These are phyloP conservation scores for Mycena belliarum DNA, from an alignment of 768 basidiomycete species.

Conservation along the genomic window DNA sequence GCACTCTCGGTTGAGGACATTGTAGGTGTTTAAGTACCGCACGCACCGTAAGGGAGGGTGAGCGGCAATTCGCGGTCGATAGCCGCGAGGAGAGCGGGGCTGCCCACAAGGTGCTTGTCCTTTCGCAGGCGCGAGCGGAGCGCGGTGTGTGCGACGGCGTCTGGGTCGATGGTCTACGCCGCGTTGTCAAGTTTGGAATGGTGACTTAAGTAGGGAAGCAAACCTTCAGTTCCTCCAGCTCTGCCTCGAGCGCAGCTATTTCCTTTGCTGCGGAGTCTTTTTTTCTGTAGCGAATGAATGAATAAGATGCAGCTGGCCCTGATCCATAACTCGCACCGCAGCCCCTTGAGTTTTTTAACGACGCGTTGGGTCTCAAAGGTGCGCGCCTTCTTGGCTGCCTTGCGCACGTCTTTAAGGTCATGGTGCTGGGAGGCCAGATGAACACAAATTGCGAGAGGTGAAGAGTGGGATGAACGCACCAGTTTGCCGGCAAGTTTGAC, in stretches of 20 bases:
- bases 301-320: not conserved
- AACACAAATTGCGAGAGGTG: not conserved
- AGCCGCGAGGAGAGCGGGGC: constrained; percentile 47
- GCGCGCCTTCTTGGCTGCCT: constrained; percentile 80
- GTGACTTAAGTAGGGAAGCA: not conserved
- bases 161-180: constrained; percentile 55
- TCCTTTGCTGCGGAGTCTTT: constrained; percentile 40
- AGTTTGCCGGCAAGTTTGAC: constrained; percentile 54
- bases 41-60: no score
- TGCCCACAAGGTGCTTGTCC: constrained; percentile 56
- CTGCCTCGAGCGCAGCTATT: constrained; percentile 53
- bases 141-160: constrained; percentile 63
- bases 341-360: constrained; percentile 77
- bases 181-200: no score
- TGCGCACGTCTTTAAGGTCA: constrained; percentile 68
- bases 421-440: constrained; percentile 61
- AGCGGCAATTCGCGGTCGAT: constrained; percentile 45
- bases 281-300: constrained; percentile 30
- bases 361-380: constrained; percentile 78
- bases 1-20: no score
- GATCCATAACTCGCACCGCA: constrained; percentile 47
- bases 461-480: constrained; percentile 30
- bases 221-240: constrained; percentile 71
- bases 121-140: constrained; percentile 74
- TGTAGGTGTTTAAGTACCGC: no score